These are phyloP conservation scores for Pyrus communis DNA, from an alignment of 306 rosid species.

Conservation along the genomic window DNA sequence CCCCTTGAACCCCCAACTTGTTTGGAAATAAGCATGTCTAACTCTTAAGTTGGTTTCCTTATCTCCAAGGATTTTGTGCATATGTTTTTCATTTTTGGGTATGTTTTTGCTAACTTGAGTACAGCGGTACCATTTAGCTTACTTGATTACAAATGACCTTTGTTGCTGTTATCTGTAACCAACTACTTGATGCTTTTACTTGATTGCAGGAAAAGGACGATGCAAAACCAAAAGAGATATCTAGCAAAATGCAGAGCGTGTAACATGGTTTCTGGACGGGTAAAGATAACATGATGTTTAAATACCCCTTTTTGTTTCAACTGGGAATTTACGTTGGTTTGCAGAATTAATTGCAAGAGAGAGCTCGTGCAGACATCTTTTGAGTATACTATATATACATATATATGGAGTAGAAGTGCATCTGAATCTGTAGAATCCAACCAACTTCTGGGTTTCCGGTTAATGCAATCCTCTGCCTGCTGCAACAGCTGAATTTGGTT, in stretches of 20 bases:
- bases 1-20: neutral
- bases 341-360: conserved; percentile 44
- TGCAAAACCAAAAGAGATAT: conserved; percentile 50
- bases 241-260: conserved; percentile 81
- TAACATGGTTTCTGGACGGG: conserved; percentile 27
- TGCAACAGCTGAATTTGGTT: conserved; percentile 38
- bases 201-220: conserved; percentile 66
- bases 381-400: conserved; percentile 34
- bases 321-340: neutral
- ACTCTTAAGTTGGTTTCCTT: neutral
- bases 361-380: conserved; percentile 31
- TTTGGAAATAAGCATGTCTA: neutral
- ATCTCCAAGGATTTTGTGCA: neutral
- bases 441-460: conserved; percentile 30
- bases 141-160: neutral
- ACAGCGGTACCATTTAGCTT: neutral
- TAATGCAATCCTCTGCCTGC: conserved; percentile 24
- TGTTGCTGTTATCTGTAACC: neutral
- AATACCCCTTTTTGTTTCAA: conserved; percentile 7
- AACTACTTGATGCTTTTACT: neutral
- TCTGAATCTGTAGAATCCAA: conserved; percentile 29
- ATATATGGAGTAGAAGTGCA: conserved; percentile 45
- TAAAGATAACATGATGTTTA: conserved; percentile 15
- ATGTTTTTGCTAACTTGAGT: neutral
- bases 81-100: neutral